Conservation (phyloP, 495 filamentous ascomycete genomes). For the Penicillium pulvis region DNA sequence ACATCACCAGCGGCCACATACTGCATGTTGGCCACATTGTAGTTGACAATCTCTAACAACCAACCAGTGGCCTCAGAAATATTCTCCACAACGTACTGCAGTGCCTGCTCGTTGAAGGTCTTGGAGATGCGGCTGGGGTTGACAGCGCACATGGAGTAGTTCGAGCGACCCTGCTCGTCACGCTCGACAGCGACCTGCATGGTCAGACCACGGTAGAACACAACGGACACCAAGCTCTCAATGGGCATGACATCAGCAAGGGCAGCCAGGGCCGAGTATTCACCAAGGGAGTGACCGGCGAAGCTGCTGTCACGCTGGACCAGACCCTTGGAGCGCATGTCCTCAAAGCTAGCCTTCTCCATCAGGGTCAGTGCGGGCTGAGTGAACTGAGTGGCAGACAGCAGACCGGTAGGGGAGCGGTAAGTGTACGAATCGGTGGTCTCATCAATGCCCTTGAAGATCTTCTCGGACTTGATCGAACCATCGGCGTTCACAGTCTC, state of each 20-base stretch:
- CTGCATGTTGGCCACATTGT: constrained; percentile 97
- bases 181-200: constrained; percentile 99
- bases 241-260: constrained; percentile 99
- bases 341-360: constrained; percentile 99
- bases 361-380: constrained; percentile 96
- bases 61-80: constrained; percentile 90
- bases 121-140: constrained; percentile 96
- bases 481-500: constrained; percentile 92
- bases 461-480: constrained; percentile 93
- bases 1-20: constrained; percentile 95
- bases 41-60: constrained; percentile 98
- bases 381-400: constrained; percentile 98
- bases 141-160: constrained; percentile 98
- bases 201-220: constrained; percentile 97
- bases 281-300: constrained; percentile 95
- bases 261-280: constrained; percentile 96
- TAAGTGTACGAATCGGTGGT: constrained; percentile 94
- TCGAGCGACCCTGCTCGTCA: constrained; percentile 87
- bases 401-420: constrained; percentile 88
- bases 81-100: constrained; percentile 93
- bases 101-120: constrained; percentile 94
- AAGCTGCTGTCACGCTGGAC: constrained; percentile 96
- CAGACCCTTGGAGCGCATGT: constrained; percentile 96
- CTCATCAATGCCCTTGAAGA: constrained; percentile 96
- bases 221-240: constrained; percentile 95